Percentiles rank a stretch among this genome's conserved stretches.
Evolutionary conservation across 1,139 yeast genomes (phyloP).

Genomic region (Magnusiomyces sp.): DNA sequence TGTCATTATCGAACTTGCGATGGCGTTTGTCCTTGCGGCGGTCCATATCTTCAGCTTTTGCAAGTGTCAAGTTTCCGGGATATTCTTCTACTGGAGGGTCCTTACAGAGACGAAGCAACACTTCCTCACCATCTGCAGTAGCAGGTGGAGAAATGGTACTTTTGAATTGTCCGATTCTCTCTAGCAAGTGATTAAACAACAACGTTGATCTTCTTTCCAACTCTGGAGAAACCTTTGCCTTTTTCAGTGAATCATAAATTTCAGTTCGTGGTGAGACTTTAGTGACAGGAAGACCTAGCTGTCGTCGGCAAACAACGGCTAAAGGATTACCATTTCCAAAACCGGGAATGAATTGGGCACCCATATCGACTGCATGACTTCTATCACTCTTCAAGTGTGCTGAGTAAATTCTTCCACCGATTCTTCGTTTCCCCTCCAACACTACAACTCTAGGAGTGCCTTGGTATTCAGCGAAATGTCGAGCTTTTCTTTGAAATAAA

Average conservation of each 20-base stretch:
- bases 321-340: slow-evolving; percentile 38
- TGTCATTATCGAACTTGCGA: background rate
- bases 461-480: slow-evolving; percentile 31
- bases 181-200: slow-evolving; percentile 33
- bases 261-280: slow-evolving; percentile 25
- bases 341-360: slow-evolving; percentile 37
- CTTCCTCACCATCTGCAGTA: slow-evolving; percentile 34
- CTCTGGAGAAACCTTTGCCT: slow-evolving; percentile 25
- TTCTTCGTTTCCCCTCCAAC: slow-evolving; percentile 35
- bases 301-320: slow-evolving; percentile 34
- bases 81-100: slow-evolving; percentile 29
- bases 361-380: slow-evolving; percentile 32
- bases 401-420: slow-evolving; percentile 39
- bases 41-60: slow-evolving; percentile 31
- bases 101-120: slow-evolving; percentile 31
- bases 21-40: background rate
- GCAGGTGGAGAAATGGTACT: slow-evolving; percentile 29
- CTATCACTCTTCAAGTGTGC: slow-evolving; percentile 29
- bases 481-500: slow-evolving; percentile 30
- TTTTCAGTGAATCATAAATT: slow-evolving; percentile 29
- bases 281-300: slow-evolving; percentile 35
- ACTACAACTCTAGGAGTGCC: slow-evolving; percentile 35
- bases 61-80: slow-evolving; percentile 28
- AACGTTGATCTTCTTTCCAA: slow-evolving; percentile 30
- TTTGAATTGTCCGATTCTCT: slow-evolving; percentile 31